These are phyloP conservation scores for Musa itinerans DNA, from an alignment of 176 grass and related monocot species.

Conservation along the genomic window DNA sequence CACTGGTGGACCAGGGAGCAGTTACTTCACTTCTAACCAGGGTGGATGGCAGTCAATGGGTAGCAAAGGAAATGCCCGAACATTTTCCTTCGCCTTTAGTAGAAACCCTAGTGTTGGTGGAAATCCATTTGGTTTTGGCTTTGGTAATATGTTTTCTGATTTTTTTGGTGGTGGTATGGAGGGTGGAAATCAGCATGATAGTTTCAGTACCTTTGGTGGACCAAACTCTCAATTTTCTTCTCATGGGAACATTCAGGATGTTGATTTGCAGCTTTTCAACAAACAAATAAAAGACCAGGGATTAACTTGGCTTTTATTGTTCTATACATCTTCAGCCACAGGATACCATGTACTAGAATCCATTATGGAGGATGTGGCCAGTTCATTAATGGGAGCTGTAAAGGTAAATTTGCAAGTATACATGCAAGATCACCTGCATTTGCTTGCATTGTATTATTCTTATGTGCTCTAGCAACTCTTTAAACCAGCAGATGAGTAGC, in stretches of 20 bases:
- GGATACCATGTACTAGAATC: constrained; percentile 48
- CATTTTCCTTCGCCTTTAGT: constrained; percentile 90
- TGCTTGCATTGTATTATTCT: neutral
- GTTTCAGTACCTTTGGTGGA: constrained; percentile 38
- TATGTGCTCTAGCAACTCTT: neutral
- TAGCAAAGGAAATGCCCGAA: constrained; percentile 50
- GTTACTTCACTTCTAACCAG: constrained; percentile 52
- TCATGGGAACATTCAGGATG: constrained; percentile 42
- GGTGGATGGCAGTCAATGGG: constrained; percentile 74
- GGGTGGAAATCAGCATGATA: constrained; percentile 35
- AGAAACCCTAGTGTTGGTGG: constrained; percentile 37
- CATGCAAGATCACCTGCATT: neutral
- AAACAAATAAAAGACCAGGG: constrained; percentile 74
- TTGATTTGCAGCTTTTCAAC: constrained; percentile 62
- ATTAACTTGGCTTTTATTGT: constrained; percentile 82
- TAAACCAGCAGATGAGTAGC: neutral
- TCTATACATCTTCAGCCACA: constrained; percentile 53
- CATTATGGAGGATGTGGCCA: constrained; percentile 49
- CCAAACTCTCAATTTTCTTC: constrained; percentile 32
- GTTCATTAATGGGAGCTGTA: constrained; percentile 56
- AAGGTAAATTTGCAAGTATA: constrained; percentile 26
- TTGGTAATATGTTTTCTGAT: constrained; percentile 81
- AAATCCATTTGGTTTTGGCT: constrained; percentile 56
- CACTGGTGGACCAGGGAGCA: constrained; percentile 37
- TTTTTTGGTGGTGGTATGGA: constrained; percentile 57